Percentiles rank a stretch among this genome's conserved stretches.
Conservation (phyloP, 495 filamentous ascomycete genomes). For the Peziza echinospora region DNA sequence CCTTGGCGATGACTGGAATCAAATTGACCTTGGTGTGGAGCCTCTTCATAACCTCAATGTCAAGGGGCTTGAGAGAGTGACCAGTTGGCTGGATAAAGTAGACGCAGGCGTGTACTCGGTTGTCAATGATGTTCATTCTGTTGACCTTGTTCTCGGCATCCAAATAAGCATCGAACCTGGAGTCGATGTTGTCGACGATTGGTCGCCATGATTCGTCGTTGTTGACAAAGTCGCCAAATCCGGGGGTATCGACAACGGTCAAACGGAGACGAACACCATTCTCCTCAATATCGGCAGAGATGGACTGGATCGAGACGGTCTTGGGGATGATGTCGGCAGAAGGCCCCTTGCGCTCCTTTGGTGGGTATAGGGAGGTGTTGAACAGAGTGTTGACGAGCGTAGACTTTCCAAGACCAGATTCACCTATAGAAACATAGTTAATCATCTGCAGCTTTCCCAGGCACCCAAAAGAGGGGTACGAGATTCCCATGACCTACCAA, state of each 20-base stretch:
- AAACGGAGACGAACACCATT: slow-evolving; percentile 92
- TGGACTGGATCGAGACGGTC: slow-evolving; percentile 95
- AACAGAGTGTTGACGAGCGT: slow-evolving; percentile 98
- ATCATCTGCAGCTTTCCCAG: not conserved
- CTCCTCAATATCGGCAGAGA: slow-evolving; percentile 96
- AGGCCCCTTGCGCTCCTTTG: slow-evolving; percentile 89
- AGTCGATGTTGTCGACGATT: slow-evolving; percentile 98
- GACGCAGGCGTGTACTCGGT: slow-evolving; percentile 93
- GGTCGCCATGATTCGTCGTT: slow-evolving; percentile 98
- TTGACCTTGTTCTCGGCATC: slow-evolving; percentile 99
- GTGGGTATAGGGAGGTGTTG: slow-evolving; percentile 97
- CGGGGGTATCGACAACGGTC: slow-evolving; percentile 93
- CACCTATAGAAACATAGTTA: slow-evolving; percentile 37
- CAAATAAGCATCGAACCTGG: slow-evolving; percentile 90
- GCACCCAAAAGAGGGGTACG: not conserved
- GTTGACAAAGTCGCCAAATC: slow-evolving; percentile 98
- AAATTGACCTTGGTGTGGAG: slow-evolving; percentile 99
- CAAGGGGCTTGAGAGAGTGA: slow-evolving; percentile 95
- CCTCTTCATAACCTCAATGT: slow-evolving; percentile 97
- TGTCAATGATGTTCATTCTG: slow-evolving; percentile 97
- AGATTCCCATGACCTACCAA: too few relatives aligned
- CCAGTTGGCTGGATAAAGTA: slow-evolving; percentile 99
- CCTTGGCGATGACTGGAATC: slow-evolving; percentile 96
- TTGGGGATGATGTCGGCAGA: slow-evolving; percentile 97
- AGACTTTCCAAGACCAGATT: slow-evolving; percentile 97